Conservation (phyloP, 2,329 filamentous ascomycete species). For the Sclerotinia glacialis region DNA sequence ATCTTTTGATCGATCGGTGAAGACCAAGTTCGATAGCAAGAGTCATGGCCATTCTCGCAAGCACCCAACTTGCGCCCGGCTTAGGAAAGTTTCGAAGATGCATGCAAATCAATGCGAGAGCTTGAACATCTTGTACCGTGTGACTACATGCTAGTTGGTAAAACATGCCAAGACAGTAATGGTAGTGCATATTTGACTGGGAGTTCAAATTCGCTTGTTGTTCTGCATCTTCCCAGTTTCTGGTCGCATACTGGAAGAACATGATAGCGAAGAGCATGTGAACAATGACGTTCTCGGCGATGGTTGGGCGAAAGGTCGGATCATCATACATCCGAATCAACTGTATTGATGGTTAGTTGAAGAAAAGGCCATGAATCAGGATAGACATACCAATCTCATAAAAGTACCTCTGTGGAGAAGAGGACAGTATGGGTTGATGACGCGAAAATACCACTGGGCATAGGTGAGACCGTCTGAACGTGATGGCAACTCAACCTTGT, state of each 20-base stretch:
- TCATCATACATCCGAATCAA: conserved; percentile 69
- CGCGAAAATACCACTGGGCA: conserved; percentile 72
- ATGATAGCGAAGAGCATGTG: conserved; percentile 80
- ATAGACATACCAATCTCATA: conserved; percentile 57
- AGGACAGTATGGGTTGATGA: conserved; percentile 69
- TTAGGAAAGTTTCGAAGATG: conserved; percentile 78
- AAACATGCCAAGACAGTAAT: conserved; percentile 68
- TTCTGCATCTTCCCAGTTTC: conserved; percentile 59
- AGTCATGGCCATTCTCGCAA: conserved; percentile 62
- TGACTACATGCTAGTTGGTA: conserved; percentile 61
- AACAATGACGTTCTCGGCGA: conserved; percentile 65
- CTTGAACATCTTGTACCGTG: conserved; percentile 67
- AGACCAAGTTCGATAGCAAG: conserved; percentile 73
- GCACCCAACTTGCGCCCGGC: conserved; percentile 69
- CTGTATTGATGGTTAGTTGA: conserved; percentile 41
- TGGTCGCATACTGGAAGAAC: conserved; percentile 71
- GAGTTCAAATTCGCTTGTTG: conserved; percentile 57
- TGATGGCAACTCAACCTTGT: conserved; percentile 58
- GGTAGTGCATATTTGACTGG: conserved; percentile 73
- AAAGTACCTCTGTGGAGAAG: conserved; percentile 75
- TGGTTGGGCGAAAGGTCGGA: conserved; percentile 56
- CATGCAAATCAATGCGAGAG: conserved; percentile 66
- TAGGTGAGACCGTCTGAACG: conserved; percentile 65
- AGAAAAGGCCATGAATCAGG: background rate
- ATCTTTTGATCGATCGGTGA: conserved; percentile 66